Base-by-base conservation (phyloP, 2,329 filamentous ascomycete species). In the Scedosporium dehoogii region DNA sequence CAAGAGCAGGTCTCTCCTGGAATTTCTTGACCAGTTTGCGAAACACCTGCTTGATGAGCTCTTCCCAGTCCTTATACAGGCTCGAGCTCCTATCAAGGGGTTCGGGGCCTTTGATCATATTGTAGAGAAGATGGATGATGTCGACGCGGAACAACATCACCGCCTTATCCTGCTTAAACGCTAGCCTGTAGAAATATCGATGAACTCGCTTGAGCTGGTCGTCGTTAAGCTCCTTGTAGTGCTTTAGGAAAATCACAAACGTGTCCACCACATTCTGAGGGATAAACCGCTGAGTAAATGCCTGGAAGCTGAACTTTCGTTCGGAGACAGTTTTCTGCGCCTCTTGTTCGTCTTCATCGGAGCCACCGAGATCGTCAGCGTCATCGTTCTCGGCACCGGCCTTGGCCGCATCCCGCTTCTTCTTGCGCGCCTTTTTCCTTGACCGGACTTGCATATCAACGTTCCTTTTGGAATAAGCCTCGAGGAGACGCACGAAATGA, bases 381-480 rank as follows among this genome's bases (percentile, higher is more conserved):
- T 80, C 78, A 0, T 77, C 78, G 14, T 80, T 78, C 12, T 78
- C 77, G 2, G 63, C 27, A 69, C 61, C 6, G 58, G 60, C 14
- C 67, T 76, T 81, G 23, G 79, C 81, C 21, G 82, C 84, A 18
- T 62, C 53, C 73, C 87, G 88, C 73, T 88, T 89, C 76, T 91
- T 94, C 69, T 82, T 86, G 53, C 88, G 83, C 4, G 86, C 85
- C 58, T 88, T 82, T 66, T 88, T 85, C 65, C 89, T 87, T 0
- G 92, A 96, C 60, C 92, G 89, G 25, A 99, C 86, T 73, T 97
- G 92, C 80, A 99, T 85, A 69, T 97, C 92, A 5, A 89, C 85
- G 68, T 99, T 97, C 70, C 96, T 90, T 73, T 97, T 97, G 0
- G 92, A 93, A 71, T 97, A 99, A 5, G 86, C 84, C 74, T 99